Evolutionary conservation across 352 stramenopile species (phyloP), one percentile per base, ranked within the genome.

Genomic region (Phytophthora chlamydospora): DNA sequence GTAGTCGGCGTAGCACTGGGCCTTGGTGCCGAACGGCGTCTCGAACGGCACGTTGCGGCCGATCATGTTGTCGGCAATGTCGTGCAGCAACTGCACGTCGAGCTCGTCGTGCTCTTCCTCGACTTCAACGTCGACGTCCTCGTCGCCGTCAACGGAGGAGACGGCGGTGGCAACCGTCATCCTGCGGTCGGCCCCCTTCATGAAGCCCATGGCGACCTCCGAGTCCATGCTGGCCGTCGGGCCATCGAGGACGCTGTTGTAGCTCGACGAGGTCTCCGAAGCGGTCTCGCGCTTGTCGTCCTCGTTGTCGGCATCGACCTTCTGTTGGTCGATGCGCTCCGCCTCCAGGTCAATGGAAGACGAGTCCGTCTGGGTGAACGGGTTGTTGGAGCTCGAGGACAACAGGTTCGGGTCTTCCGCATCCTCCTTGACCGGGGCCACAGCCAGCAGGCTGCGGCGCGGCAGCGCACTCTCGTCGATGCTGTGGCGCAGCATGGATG

Each of bases 1-100:
- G 51, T 97, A 98, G 80, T 99, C 97, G 29, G 88, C 94, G 68
- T 99, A 99, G 36, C 97, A 86, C 21, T 98, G 71, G 11, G 89
- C 90, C 29, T 77, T 81, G 21, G 51, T 50, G 36, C 89, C 88
- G 61, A 89, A 97, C 11, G 90, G 89, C 16, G 79, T 74, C 46
- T 83, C 63, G 52, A 91, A 88, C 27, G 76, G 66, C 45, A 67
- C 44, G 41, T 77, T 74, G 32, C 68, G 73, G 27, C 82, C 82
- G 33, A 89, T 79, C 56, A 91, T 66, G 43, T 84, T 82, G 31
- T 70, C 34, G 27, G 66, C 59, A n/a, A 89, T 70, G 44, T 80
- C 67, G 41, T 66, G 38, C 39, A 85, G 42, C 32, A 86, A 43
- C 19, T 73, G 54, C 21, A 65, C 51, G 41, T 75, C 67, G 4